Evolutionary conservation across 2,329 filamentous ascomycete species (phyloP).

Genomic region (Verticillium nonalfalfae): DNA sequence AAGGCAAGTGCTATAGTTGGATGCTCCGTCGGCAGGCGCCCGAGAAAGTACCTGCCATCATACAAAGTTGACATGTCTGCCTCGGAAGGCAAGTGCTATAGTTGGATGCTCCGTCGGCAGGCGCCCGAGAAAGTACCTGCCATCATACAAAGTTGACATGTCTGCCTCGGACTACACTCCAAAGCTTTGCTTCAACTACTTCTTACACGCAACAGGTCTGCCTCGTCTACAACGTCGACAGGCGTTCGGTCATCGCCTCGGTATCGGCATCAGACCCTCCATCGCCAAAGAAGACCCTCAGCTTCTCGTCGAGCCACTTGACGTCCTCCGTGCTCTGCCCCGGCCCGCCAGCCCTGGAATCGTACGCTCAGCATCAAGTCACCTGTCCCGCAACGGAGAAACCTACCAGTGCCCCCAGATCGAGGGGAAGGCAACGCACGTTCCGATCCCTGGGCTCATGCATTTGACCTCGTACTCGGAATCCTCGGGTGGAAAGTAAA

Average conservation of each 20-base stretch:
- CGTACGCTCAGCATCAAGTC: not conserved
- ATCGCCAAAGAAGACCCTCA: conserved; percentile 37
- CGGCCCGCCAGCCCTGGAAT: conserved; percentile 55
- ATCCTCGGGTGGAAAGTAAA: conserved; percentile 79
- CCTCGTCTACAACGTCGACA: too few relatives aligned
- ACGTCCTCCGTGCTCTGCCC: conserved; percentile 66
- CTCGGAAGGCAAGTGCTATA: too few relatives aligned
- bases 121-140: too few relatives aligned
- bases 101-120: too few relatives aligned
- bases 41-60: too few relatives aligned
- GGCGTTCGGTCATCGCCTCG: too few relatives aligned
- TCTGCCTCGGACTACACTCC: too few relatives aligned
- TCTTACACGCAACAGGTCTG: too few relatives aligned
- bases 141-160: conserved; percentile 14
- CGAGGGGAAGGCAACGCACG: conserved; percentile 29
- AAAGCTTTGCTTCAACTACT: conserved; percentile 3
- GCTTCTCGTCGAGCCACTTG: conserved; percentile 61
- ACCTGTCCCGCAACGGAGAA: not conserved
- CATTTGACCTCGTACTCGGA: conserved; percentile 64
- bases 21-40: too few relatives aligned
- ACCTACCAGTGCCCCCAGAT: conserved; percentile 34
- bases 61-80: too few relatives aligned
- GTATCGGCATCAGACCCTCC: too few relatives aligned
- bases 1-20: too few relatives aligned
- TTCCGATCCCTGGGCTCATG: conserved; percentile 26